Evolutionary conservation across 2,329 filamentous ascomycete genomes (phyloP), one percentile per base, ranked within the genome.

Genomic region (Chalara sp.): DNA sequence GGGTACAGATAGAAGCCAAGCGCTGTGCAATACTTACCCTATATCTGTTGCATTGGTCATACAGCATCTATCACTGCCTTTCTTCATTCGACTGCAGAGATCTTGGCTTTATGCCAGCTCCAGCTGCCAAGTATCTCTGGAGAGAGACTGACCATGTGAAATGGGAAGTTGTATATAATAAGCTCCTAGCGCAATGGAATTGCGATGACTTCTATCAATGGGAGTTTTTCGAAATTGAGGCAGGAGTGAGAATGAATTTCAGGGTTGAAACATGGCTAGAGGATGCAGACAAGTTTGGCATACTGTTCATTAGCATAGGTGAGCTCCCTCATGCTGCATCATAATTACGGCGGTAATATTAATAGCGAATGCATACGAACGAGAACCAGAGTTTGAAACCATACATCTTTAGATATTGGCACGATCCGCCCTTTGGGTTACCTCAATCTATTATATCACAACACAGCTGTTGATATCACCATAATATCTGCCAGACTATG

Each of bases 261-360:
- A 58, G 68, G 40, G 59, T 64, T 2, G 67, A 72, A 58, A 61
- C 59, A 49, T 72, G 69, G 70, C 51, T 72, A 6, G 70, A 71
- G 54, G 70, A 73, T 46, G 62, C 67, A 2, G 70, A 72, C 58
- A 69, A 72, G 50, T 62, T 72, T 48, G 68, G 69, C 0, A 58
- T 71, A 5, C 51, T 72, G n/a, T 65, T 70, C 48, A 63, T 70
- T 52, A 61, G 62, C 44, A 66, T 71, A 44, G 58, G 67, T 68
- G 64, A 57, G 50, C 44, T 45, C 47, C 12, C 21, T 29, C 41
- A 21, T 21, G 21, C 21, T 21, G 21, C 21, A 21, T 21, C 21
- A 21, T 21, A 2, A 21, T 21, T 21, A 21, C 21, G 21, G 21
- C 21, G 3, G 21, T 21, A 21, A 21, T 21, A 2, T 21, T 21